Evolutionary conservation across 2,329 filamentous ascomycete genomes (phyloP).

Genomic region (Leptodontidium sp.): DNA sequence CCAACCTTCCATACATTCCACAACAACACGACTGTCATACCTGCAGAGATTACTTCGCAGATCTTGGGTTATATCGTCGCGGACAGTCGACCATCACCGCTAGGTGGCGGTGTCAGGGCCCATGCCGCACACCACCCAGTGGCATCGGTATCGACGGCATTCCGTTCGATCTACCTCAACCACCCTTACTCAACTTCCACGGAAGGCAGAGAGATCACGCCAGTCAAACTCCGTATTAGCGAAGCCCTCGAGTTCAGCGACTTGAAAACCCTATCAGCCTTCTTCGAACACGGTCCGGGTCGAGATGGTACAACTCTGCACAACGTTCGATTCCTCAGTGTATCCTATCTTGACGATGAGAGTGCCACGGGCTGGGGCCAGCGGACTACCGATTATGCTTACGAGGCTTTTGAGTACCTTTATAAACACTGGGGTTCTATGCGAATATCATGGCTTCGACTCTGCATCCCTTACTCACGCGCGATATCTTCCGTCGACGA

Average conservation of each 20-base stretch:
- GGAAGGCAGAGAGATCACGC: conserved; percentile 23
- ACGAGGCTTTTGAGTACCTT: no score
- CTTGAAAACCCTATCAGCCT: no score
- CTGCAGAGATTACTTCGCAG: conserved; percentile 30
- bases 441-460: no score
- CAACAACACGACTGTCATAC: conserved; percentile 27
- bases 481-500: no score
- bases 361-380: no score
- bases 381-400: no score
- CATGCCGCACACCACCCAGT: conserved; percentile 21
- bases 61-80: conserved; percentile 30
- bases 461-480: no score
- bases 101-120: conserved; percentile 21
- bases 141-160: conserved; percentile 21
- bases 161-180: conserved; percentile 25
- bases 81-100: conserved; percentile 19
- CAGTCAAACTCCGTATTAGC: conserved; percentile 30
- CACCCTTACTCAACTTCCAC: conserved; percentile 24
- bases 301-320: no score
- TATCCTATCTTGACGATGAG: no score
- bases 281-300: no score
- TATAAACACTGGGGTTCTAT: no score
- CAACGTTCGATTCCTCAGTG: no score
- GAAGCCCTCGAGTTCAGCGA: conserved; percentile 28
- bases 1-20: conserved; percentile 13